Evolutionary conservation across 2,329 filamentous ascomycete species (phyloP).

Genomic region (Phialophora tarda): DNA sequence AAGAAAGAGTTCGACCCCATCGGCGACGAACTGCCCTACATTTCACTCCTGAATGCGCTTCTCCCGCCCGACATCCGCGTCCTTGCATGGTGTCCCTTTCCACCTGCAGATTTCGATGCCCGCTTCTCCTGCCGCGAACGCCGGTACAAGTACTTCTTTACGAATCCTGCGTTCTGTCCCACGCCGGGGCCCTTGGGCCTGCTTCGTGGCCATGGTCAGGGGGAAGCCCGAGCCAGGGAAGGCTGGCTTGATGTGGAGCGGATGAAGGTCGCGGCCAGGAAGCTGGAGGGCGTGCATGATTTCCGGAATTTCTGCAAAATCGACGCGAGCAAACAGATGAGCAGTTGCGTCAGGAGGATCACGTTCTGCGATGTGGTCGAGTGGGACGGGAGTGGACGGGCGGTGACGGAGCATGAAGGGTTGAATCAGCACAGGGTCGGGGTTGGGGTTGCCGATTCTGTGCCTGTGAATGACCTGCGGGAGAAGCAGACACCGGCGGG

Average conservation of each 20-base stretch:
- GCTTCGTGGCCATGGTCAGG: conserved; percentile 36
- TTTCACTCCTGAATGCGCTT: conserved; percentile 80
- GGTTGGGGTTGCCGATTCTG: not conserved
- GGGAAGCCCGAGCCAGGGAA: conserved; percentile 53
- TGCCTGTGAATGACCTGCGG: conserved; percentile 1
- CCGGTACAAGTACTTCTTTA: conserved; percentile 97
- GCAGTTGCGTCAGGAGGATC: conserved; percentile 79
- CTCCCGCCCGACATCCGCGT: conserved; percentile 88
- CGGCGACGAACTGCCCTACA: conserved; percentile 82
- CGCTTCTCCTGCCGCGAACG: conserved; percentile 91
- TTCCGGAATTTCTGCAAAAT: conserved; percentile 98
- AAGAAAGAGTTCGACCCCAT: conserved; percentile 65
- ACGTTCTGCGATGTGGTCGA: conserved; percentile 79
- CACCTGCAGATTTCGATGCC: conserved; percentile 80
- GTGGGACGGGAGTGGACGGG: conserved; percentile 63
- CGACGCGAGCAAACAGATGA: conserved; percentile 86
- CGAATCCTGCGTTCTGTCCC: conserved; percentile 83
- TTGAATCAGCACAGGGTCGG: conserved; percentile 22
- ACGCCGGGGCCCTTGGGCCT: conserved; percentile 62
- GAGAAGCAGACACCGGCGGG: conserved; percentile 23
- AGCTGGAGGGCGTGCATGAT: conserved; percentile 83
- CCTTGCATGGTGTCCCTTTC: conserved; percentile 88
- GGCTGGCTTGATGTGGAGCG: conserved; percentile 87
- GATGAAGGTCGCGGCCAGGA: conserved; percentile 81
- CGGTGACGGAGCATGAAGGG: conserved; percentile 57